Evolutionary conservation across 2,329 filamentous ascomycete genomes (phyloP).

Genomic region (Trichocomaceae sp.): DNA sequence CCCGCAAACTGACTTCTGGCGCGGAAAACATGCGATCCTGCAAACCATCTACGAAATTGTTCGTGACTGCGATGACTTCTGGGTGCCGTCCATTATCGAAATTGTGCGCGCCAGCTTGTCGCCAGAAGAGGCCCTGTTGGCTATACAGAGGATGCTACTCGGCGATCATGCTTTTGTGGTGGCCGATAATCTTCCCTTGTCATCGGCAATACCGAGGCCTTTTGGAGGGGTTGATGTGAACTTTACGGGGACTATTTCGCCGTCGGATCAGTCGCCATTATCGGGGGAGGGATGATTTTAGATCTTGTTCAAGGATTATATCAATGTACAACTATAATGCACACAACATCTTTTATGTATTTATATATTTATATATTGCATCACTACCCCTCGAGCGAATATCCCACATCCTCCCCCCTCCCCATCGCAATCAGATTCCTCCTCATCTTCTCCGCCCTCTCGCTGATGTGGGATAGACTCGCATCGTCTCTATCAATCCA

Average conservation of each 20-base stretch:
- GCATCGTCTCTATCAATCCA: slow-evolving; percentile 40
- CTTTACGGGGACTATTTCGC: background rate
- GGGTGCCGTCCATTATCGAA: slow-evolving; percentile 21
- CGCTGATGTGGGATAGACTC: slow-evolving; percentile 28
- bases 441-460: slow-evolving; percentile 39
- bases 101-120: slow-evolving; percentile 23
- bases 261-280: background rate
- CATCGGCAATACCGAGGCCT: background rate
- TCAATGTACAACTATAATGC: background rate
- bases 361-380: background rate
- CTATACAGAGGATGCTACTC: slow-evolving; percentile 15
- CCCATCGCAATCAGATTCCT: slow-evolving; percentile 41
- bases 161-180: background rate
- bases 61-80: slow-evolving; percentile 22
- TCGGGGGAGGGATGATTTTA: background rate
- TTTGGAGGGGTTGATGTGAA: background rate
- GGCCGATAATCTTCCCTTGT: background rate
- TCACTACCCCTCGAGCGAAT: slow-evolving; percentile 13
- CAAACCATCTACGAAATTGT: slow-evolving; percentile 24
- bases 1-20: slow-evolving; percentile 19
- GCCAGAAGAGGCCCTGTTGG: slow-evolving; percentile 24
- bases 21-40: slow-evolving; percentile 21
- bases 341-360: too few relatives aligned
- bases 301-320: background rate
- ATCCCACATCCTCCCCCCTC: slow-evolving; percentile 39